Evolutionary conservation across 2,329 filamentous ascomycete genomes (phyloP), one percentile per base, ranked within the genome.

Genomic region (Aureobasidium zeae): DNA sequence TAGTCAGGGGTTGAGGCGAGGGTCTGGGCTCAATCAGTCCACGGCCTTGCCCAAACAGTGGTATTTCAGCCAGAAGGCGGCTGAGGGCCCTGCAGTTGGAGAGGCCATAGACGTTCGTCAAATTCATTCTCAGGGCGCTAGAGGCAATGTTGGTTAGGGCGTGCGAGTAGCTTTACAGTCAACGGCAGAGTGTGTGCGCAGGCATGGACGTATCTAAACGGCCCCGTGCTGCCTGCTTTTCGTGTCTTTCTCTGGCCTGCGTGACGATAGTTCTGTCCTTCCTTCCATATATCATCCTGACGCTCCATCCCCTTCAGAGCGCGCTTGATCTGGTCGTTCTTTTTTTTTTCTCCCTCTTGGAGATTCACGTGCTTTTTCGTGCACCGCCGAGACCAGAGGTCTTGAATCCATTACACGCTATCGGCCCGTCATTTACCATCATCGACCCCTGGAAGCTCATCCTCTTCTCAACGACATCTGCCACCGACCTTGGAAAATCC

Each of bases 191-290:
- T 26, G 15, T 20, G 33, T 13, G 33, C 33, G 20, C 19, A 36
- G 20, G 34, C 22, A 9, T 37, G 17, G 19, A 15, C 22, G 24
- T 39, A 39, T 39, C 36, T 39, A 39, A 39, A 39, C 36, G 36
- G 25, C 36, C n/a, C n/a, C 36, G 36, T 41, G 37, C 28, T 41
- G 17, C n/a, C 19, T 15, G 37, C 28, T 19, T 12, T 10, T 17
- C 20, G 19, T 25, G 22, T 11, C 22, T 25, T 6, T 7, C 22
- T 11, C n/a, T n/a, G n/a, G n/a, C n/a, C n/a, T n/a, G n/a, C n/a
- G n/a, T n/a, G n/a, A n/a, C n/a, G n/a, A n/a, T n/a, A n/a, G n/a
- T n/a, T n/a, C n/a, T n/a, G n/a, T n/a, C n/a, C n/a, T n/a, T n/a
- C n/a, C n/a, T n/a, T n/a, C n/a, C n/a, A n/a, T n/a, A n/a, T n/a